These are phyloP conservation scores for Pharus latifolius DNA, from an alignment of 176 grass and related monocot species.

Conservation along the genomic window DNA sequence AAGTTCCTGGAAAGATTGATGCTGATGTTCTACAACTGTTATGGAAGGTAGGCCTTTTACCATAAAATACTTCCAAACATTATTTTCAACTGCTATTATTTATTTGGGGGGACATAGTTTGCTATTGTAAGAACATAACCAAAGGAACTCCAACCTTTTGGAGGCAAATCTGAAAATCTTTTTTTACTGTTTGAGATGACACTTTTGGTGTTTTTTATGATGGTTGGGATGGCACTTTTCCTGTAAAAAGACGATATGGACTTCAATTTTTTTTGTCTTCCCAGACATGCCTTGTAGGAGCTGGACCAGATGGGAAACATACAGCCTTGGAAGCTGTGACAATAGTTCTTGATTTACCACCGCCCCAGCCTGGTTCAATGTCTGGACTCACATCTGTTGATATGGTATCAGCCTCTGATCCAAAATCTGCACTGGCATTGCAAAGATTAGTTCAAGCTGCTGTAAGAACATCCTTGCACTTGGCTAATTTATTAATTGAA, in stretches of 20 bases:
- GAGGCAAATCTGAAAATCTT: not conserved
- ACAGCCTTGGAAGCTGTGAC: slow-evolving; percentile 97
- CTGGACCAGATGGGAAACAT: slow-evolving; percentile 98
- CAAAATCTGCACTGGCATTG: slow-evolving; percentile 97
- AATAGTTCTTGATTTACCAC: slow-evolving; percentile 95
- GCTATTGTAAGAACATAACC: not conserved
- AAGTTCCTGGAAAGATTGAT: slow-evolving; percentile 99
- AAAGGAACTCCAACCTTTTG: not conserved
- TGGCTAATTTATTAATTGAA: slow-evolving; percentile 16
- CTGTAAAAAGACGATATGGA: not conserved
- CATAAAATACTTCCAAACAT: not conserved
- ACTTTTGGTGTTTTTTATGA: not conserved
- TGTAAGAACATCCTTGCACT: slow-evolving; percentile 45
- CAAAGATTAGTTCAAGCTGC: slow-evolving; percentile 98
- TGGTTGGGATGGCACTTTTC: not conserved
- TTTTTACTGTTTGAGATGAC: not conserved
- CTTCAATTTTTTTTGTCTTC: slow-evolving; percentile 17
- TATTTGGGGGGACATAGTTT: not conserved
- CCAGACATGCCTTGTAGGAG: slow-evolving; percentile 96
- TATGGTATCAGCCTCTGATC: slow-evolving; percentile 91
- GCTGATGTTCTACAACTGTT: slow-evolving; percentile 95
- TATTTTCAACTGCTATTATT: not conserved
- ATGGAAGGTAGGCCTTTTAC: slow-evolving; percentile 79
- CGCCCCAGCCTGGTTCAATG: slow-evolving; percentile 88
- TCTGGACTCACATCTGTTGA: slow-evolving; percentile 81